Conservation (phyloP, 2,329 filamentous ascomycete genomes). For the Mycocentrospora acerina region DNA sequence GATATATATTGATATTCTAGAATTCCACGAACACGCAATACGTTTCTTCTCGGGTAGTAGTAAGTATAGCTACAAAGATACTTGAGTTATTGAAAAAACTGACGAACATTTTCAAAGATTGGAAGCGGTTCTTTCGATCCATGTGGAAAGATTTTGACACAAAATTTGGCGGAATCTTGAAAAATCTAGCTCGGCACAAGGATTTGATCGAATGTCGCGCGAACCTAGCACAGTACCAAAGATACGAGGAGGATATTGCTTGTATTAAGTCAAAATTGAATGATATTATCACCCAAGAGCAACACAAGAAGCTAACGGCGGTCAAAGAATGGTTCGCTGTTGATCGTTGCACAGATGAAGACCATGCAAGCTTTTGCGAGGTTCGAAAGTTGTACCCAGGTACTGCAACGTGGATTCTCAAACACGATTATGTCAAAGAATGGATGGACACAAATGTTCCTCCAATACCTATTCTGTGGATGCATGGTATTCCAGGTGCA, state of each 20-base stretch:
- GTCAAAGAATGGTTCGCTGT: conserved; percentile 25
- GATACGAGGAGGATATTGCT: conserved; percentile 17
- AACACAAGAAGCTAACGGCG: conserved; percentile 11
- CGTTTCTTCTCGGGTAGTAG: conserved; percentile 24
- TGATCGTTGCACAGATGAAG: conserved; percentile 8
- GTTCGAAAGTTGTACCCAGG: conserved; percentile 10
- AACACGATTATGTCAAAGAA: conserved; percentile 17
- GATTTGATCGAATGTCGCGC: conserved; percentile 27
- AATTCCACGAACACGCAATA: conserved; percentile 42
- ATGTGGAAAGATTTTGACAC: conserved; percentile 33
- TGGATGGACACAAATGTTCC: conserved; percentile 17
- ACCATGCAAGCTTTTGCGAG: conserved; percentile 11
- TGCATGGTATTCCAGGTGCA: conserved; percentile 26
- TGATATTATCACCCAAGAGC: conserved; percentile 9
- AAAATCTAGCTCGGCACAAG: conserved; percentile 27
- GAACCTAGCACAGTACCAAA: conserved; percentile 16
- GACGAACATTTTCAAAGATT: no score
- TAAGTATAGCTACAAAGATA: no score
- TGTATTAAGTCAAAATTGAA: conserved; percentile 15
- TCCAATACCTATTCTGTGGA: conserved; percentile 13
- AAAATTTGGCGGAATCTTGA: conserved; percentile 30
- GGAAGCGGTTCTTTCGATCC: conserved; percentile 21
- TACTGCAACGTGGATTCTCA: conserved; percentile 23
- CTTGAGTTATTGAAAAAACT: no score
- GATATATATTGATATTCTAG: conserved; percentile 44